phyloP scores from a whole-genome alignment of 2,329 filamentous ascomycete species.

The Didymella pomorum region DNA sequence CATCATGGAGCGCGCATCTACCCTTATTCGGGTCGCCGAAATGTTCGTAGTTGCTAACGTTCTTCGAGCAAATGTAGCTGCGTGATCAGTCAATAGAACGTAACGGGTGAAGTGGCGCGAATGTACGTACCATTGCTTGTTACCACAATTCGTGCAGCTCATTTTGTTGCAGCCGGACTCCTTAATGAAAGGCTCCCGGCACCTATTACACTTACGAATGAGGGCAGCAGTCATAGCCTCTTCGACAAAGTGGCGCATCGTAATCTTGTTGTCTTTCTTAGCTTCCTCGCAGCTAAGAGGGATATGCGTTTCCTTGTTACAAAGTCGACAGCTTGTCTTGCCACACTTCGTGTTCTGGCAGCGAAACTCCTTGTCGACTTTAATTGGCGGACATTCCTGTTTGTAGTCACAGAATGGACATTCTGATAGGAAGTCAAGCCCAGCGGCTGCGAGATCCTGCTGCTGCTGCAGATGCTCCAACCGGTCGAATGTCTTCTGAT shows the following conservation, averaged over 20 bases:
- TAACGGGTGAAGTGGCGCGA: not conserved
- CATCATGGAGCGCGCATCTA: slow-evolving; percentile 73
- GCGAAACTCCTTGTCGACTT: slow-evolving; percentile 74
- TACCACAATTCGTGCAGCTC: slow-evolving; percentile 68
- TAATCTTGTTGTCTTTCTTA: slow-evolving; percentile 66
- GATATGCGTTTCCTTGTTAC: slow-evolving; percentile 72
- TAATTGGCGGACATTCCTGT: slow-evolving; percentile 72
- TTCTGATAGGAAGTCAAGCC: slow-evolving; percentile 73
- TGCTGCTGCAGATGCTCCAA: slow-evolving; percentile 77
- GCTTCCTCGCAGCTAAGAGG: slow-evolving; percentile 74
- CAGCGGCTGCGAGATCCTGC: slow-evolving; percentile 72
- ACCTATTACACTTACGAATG: slow-evolving; percentile 77
- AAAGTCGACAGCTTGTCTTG: slow-evolving; percentile 63
- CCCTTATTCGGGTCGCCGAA: slow-evolving; percentile 63
- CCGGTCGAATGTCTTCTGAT: slow-evolving; percentile 65
- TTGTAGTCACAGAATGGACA: slow-evolving; percentile 87
- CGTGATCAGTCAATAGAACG: slow-evolving; percentile 5
- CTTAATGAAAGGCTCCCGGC: slow-evolving; percentile 81
- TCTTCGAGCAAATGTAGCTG: slow-evolving; percentile 76
- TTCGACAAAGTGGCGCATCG: slow-evolving; percentile 73
- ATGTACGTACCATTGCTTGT: slow-evolving; percentile 61
- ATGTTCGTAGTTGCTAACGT: slow-evolving; percentile 71
- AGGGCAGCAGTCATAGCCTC: slow-evolving; percentile 85
- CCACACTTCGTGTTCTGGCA: slow-evolving; percentile 73
- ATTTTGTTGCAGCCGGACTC: slow-evolving; percentile 85